Conservation (phyloP, 148 eudicot genomes). For the Camellia granthamiana region DNA sequence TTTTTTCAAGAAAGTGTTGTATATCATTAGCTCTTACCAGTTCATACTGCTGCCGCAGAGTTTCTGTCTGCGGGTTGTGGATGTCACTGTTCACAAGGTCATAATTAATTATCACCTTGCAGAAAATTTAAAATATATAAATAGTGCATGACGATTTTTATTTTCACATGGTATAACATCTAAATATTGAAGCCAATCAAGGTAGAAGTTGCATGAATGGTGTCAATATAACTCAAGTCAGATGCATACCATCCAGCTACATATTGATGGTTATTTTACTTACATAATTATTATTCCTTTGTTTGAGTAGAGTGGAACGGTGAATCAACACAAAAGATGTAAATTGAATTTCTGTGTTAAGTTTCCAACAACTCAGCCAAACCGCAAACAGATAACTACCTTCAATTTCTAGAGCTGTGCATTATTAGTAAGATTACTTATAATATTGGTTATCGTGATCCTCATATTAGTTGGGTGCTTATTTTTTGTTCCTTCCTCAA, state of each 20-base stretch:
- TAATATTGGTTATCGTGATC: neutral
- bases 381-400: neutral
- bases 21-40: slow-evolving; percentile 46
- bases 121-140: neutral
- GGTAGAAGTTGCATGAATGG: neutral
- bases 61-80: slow-evolving; percentile 80
- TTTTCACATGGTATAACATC: slow-evolving; percentile 5
- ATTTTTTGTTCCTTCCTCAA: slow-evolving; percentile 5
- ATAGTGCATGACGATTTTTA: neutral
- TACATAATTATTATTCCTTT: neutral
- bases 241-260: slow-evolving; percentile 8
- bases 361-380: neutral
- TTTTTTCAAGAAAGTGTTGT: neutral
- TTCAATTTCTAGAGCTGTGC: neutral
- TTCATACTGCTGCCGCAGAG: slow-evolving; percentile 64
- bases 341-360: neutral
- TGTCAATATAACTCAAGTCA: neutral
- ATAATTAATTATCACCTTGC: slow-evolving; percentile 6
- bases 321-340: neutral
- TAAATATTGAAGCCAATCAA: neutral
- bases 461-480: neutral
- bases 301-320: neutral
- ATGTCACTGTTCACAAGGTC: slow-evolving; percentile 53
- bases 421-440: neutral
- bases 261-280: neutral